Conservation (phyloP, 495 filamentous ascomycete genomes). For the Aspergillus funiculosus region DNA sequence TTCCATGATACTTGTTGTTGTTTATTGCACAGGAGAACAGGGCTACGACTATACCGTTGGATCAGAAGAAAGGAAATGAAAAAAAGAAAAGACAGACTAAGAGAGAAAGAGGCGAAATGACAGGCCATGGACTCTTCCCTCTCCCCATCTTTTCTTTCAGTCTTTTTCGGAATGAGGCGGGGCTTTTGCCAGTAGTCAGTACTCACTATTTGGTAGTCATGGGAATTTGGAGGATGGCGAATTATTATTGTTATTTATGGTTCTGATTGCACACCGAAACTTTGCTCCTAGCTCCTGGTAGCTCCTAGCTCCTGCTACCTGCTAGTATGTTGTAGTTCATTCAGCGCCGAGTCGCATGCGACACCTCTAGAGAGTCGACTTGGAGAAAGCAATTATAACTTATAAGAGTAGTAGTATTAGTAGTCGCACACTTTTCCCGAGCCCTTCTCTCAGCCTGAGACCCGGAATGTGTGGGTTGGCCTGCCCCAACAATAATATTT, state of each 20-base stretch:
- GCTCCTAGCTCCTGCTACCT: constrained; percentile 1
- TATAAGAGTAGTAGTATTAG: not conserved
- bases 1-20: not conserved
- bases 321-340: not conserved
- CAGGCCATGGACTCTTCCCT: not conserved
- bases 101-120: not conserved
- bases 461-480: not conserved
- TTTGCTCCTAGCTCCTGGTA: constrained; percentile 6
- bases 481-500: not conserved
- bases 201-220: not conserved
- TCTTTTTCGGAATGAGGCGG: constrained; percentile 9
- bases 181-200: constrained; percentile 6
- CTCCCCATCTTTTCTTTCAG: constrained; percentile 7
- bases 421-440: not conserved
- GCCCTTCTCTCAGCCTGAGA: not conserved
- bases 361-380: not conserved
- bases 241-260: constrained; percentile 2
- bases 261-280: constrained; percentile 16
- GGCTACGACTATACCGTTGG: not conserved
- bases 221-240: not conserved
- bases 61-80: not conserved
- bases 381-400: not conserved
- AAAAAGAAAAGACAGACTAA: constrained; percentile 6
- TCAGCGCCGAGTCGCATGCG: constrained; percentile 2
- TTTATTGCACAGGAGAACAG: not conserved